Base-by-base conservation (phyloP, 2,329 filamentous ascomycete species). In the Ophiostoma quercus region DNA sequence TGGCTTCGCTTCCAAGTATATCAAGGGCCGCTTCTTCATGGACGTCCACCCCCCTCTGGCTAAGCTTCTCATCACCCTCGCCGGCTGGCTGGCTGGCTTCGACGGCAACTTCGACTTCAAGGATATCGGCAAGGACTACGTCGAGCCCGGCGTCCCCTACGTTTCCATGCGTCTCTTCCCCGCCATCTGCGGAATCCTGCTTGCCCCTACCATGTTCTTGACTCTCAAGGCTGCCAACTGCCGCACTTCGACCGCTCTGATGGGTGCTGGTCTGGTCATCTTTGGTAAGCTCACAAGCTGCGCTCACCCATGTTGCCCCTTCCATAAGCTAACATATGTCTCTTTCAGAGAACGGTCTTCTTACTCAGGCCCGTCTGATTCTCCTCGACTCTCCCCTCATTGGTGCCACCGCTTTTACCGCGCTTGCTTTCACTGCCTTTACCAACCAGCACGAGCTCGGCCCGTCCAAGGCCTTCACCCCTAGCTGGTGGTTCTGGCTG, bases 1-100 rank as follows among this genome's bases (percentile, higher is more conserved):
- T 79, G 95, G 95, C 67, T 99, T 99, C 79, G 95, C 95, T 74
- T 92, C 91, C 76, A 99, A 99, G 81, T 99, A 99, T 80, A 98
- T 99, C 85, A 98, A 99, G 84, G 95, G 95, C 77, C 90, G 86
- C 79, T 99, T 99, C 86, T 99, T 99, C 81, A 99, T 99, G 95
- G 95, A 99, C 79, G 95, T 99, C n/a, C 95, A 99, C 79, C 95
- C 95, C 41, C 95, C 95, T 65, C 85, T 99, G 72, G 95, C 95
- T 74, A 99, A 99, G 84, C 88, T 99, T 78, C 88, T 99, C 75
- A 94, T 99, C 76, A 96, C 95, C 68, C 87, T 99, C 72, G 93
- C 94, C 73, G 95, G 94, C 75, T 99, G 91, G 89, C 81, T 97
- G 73, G 95, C 94, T 76, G 95, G 95, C 69, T 99, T 98, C 79